Evolutionary conservation across 2,329 filamentous ascomycete species (phyloP).

Genomic region (Aureobasidium namibiae): DNA sequence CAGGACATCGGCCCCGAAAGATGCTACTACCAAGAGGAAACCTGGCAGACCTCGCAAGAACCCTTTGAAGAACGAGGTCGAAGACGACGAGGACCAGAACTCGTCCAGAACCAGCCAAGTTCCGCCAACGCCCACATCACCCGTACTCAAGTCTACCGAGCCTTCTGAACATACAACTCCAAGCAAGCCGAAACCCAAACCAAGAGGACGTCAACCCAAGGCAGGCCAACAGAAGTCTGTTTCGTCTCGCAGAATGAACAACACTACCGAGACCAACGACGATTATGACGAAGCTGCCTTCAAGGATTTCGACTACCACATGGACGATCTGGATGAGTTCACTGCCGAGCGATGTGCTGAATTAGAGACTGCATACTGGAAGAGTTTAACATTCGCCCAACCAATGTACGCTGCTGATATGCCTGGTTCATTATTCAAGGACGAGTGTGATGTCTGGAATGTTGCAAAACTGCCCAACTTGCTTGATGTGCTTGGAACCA

Average conservation of each 20-base stretch:
- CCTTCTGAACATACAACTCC: slow-evolving; percentile 24
- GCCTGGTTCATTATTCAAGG: slow-evolving; percentile 88
- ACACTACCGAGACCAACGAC: slow-evolving; percentile 67
- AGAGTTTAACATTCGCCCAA: slow-evolving; percentile 87
- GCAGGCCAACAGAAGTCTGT: slow-evolving; percentile 60
- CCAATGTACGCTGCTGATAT: slow-evolving; percentile 96
- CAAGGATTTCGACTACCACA: slow-evolving; percentile 80
- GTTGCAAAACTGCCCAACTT: slow-evolving; percentile 90
- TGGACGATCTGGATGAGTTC: slow-evolving; percentile 76
- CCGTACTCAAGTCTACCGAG: slow-evolving; percentile 42
- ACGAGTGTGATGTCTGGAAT: slow-evolving; percentile 79
- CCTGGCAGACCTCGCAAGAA: slow-evolving; percentile 40
- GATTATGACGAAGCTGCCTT: slow-evolving; percentile 85
- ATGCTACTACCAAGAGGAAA: slow-evolving; percentile 39
- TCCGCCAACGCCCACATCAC: slow-evolving; percentile 36
- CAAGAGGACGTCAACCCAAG: slow-evolving; percentile 41
- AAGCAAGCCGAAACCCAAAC: slow-evolving; percentile 36
- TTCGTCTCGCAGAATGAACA: slow-evolving; percentile 79
- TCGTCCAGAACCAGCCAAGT: slow-evolving; percentile 18
- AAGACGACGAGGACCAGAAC: background rate
- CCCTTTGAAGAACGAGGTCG: slow-evolving; percentile 21
- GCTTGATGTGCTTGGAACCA: slow-evolving; percentile 86
- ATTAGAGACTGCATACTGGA: slow-evolving; percentile 93
- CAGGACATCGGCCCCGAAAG: slow-evolving; percentile 16
- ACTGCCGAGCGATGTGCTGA: slow-evolving; percentile 89